A percentile compares a stretch with the other conserved stretches of the same genome.
Evolutionary conservation across 2,329 filamentous ascomycete genomes (phyloP).

Genomic region (Hirsutella rhossiliensis): DNA sequence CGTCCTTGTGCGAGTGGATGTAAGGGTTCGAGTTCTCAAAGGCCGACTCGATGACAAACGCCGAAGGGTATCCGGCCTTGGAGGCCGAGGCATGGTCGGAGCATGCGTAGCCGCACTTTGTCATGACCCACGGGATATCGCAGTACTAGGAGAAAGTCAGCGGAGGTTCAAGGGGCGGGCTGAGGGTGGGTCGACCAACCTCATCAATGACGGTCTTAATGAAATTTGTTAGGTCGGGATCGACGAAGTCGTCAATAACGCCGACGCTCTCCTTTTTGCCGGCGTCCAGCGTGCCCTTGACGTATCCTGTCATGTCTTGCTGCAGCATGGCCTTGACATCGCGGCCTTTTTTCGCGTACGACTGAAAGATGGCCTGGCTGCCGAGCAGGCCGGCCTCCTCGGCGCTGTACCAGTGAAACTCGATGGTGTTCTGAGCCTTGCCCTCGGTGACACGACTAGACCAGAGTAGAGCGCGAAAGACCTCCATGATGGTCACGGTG

Average conservation of each 20-base stretch:
- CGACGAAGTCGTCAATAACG: constrained; percentile 86
- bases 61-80: constrained; percentile 62
- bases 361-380: constrained; percentile 77
- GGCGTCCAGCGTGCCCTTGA: constrained; percentile 70
- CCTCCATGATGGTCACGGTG: constrained; percentile 89
- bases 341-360: constrained; percentile 60
- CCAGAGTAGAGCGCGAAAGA: constrained; percentile 67
- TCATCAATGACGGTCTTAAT: constrained; percentile 77
- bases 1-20: constrained; percentile 60
- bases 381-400: constrained; percentile 82
- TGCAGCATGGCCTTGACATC: constrained; percentile 94
- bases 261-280: constrained; percentile 78
- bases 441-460: constrained; percentile 59
- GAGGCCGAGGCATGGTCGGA: constrained; percentile 63
- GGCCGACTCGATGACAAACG: constrained; percentile 64
- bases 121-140: constrained; percentile 74
- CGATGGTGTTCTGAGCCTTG: constrained; percentile 71
- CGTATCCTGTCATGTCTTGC: constrained; percentile 94
- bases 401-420: constrained; percentile 94
- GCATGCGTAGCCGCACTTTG: constrained; percentile 80
- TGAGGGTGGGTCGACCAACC: constrained; percentile 8
- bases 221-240: constrained; percentile 70
- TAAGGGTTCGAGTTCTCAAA: constrained; percentile 55
- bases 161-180: not conserved
- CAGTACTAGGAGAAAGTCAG: constrained; percentile 53